Evolutionary conservation across 176 grass and related monocot species (phyloP).

Genomic region (Musa itinerans): DNA sequence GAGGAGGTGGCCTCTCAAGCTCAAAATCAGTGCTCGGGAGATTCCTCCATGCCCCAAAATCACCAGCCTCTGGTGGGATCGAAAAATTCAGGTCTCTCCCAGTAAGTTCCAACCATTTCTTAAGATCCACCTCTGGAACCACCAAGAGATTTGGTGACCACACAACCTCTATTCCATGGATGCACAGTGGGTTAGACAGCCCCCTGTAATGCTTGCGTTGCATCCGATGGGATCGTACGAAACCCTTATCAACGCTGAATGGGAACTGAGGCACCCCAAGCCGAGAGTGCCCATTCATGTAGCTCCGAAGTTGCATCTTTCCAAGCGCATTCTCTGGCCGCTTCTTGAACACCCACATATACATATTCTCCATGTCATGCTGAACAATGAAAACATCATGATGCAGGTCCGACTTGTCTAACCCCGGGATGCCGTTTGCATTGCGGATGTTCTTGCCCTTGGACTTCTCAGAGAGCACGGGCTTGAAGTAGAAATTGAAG

Average conservation of each 20-base stretch:
- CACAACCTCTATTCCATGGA: constrained; percentile 76
- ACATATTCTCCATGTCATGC: constrained; percentile 99
- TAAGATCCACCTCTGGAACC: constrained; percentile 56
- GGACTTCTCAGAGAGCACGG: constrained; percentile 49
- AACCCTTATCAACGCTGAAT: constrained; percentile 78
- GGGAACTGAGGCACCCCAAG: constrained; percentile 86
- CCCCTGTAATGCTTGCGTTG: constrained; percentile 94
- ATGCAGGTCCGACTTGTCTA: constrained; percentile 29
- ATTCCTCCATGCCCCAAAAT: constrained; percentile 94
- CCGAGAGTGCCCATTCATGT: constrained; percentile 92
- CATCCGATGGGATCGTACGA: constrained; percentile 82
- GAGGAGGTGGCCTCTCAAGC: constrained; percentile 46
- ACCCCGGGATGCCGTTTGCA: constrained; percentile 45
- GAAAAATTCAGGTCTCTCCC: constrained; percentile 69
- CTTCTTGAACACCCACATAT: constrained; percentile 97
- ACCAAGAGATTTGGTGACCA: constrained; percentile 47
- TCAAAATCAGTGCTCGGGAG: constrained; percentile 65
- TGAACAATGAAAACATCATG: constrained; percentile 88
- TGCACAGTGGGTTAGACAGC: constrained; percentile 78
- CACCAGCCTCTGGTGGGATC: constrained; percentile 44
- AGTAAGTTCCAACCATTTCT: constrained; percentile 82
- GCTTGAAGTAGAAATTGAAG: constrained; percentile 98
- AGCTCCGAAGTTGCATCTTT: constrained; percentile 96
- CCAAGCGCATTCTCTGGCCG: constrained; percentile 81
- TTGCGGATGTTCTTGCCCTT: constrained; percentile 35